A percentile compares a stretch with the other conserved stretches of the same genome.
Conservation (phyloP, 371 early-diverging fungal genomes). For the Cladochytrium tenue region DNA sequence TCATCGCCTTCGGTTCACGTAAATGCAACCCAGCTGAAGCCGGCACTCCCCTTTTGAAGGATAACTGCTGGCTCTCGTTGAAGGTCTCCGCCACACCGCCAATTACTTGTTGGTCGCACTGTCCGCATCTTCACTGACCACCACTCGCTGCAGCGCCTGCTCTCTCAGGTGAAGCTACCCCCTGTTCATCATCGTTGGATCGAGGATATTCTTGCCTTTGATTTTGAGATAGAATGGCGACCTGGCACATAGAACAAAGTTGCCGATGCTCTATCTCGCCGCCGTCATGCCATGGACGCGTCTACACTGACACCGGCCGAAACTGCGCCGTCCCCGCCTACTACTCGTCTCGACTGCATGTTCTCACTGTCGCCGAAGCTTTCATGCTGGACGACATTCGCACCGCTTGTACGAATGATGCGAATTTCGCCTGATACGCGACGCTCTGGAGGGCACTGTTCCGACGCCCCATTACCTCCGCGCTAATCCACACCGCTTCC, state of each 20-base stretch:
- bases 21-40: slow-evolving; percentile 10
- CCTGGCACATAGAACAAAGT: slow-evolving; percentile 6
- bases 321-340: no score
- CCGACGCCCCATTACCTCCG: neutral
- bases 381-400: neutral
- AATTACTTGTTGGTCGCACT: neutral
- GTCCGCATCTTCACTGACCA: slow-evolving; percentile 12
- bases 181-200: slow-evolving; percentile 13
- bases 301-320: no score
- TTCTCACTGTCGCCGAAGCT: neutral
- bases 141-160: slow-evolving; percentile 3
- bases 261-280: slow-evolving; percentile 3
- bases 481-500: slow-evolving; percentile 4
- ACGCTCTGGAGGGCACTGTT: neutral
- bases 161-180: slow-evolving; percentile 3
- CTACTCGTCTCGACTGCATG: neutral
- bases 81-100: neutral
- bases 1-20: slow-evolving; percentile 1
- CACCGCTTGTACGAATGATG: neutral
- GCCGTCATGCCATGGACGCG: neutral
- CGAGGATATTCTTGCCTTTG: slow-evolving; percentile 2
- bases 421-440: neutral
- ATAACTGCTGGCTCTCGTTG: slow-evolving; percentile 3
- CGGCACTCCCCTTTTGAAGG: slow-evolving; percentile 3
- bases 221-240: slow-evolving; percentile 11